phyloP scores from a whole-genome alignment of 116 monocot genomes.

The Papilionanthe hybrid region DNA sequence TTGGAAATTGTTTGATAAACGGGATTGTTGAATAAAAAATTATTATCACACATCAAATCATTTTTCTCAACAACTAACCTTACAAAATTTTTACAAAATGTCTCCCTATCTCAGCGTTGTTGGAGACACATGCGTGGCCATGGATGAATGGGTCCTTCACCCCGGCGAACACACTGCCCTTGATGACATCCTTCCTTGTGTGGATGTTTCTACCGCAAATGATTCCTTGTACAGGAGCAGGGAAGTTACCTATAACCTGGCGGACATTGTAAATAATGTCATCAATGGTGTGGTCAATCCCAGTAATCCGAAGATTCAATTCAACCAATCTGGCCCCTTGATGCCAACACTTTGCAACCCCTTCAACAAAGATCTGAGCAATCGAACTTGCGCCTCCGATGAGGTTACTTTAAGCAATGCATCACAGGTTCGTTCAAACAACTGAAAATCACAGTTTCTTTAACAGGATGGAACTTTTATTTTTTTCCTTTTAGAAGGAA shows the following conservation, averaged over 20 bases:
- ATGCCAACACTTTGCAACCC: constrained; percentile 60
- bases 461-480: too few relatives aligned
- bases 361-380: constrained; percentile 23
- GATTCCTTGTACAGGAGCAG: constrained; percentile 30
- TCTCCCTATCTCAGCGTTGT: constrained; percentile 18
- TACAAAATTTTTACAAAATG: too few relatives aligned
- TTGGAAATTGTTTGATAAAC: too few relatives aligned
- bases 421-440: constrained; percentile 29
- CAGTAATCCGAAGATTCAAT: constrained; percentile 20
- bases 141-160: constrained; percentile 41
- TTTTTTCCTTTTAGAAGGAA: too few relatives aligned
- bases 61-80: too few relatives aligned
- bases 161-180: constrained; percentile 37
- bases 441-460: too few relatives aligned
- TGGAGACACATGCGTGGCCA: constrained; percentile 34
- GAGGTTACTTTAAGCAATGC: constrained; percentile 50
- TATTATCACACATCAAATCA: too few relatives aligned
- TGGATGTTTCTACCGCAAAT: constrained; percentile 34
- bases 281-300: constrained; percentile 21
- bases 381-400: constrained; percentile 20
- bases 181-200: constrained; percentile 42
- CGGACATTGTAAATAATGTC: constrained; percentile 30
- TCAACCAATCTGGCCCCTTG: constrained; percentile 55
- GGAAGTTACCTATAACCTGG: constrained; percentile 29
- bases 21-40: too few relatives aligned